Percentiles rank a stretch among this genome's conserved stretches.
phyloP scores from a whole-genome alignment of 805 yeast genomes.

The Kluyveromyces dobzhanskii region DNA sequence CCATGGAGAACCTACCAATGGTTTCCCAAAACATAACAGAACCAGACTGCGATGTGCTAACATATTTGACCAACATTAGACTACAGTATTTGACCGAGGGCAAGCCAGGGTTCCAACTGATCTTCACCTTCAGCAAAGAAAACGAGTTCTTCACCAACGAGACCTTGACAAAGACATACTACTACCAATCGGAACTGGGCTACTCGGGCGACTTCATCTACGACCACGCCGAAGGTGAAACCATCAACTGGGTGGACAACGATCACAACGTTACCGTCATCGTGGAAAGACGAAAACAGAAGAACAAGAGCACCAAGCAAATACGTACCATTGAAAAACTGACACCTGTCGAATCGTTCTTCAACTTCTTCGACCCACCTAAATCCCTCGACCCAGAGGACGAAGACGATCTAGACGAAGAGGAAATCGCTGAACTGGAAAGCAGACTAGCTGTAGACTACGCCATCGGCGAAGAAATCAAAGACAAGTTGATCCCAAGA shows the following conservation, averaged over 20 bases:
- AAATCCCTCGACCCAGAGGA: constrained; percentile 58
- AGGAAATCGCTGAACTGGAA: constrained; percentile 67
- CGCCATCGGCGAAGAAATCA: constrained; percentile 91
- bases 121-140: constrained; percentile 63
- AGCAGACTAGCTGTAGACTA: constrained; percentile 84
- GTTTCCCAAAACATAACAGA: constrained; percentile 81
- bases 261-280: constrained; percentile 76
- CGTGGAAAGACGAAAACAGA: constrained; percentile 92
- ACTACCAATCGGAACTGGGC: constrained; percentile 88
- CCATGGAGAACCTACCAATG: constrained; percentile 76
- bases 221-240: constrained; percentile 90
- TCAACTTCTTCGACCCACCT: constrained; percentile 94
- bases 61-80: constrained; percentile 57
- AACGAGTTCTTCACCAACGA: constrained; percentile 74
- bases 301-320: constrained; percentile 93
- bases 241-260: constrained; percentile 71
- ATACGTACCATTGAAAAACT: constrained; percentile 92
- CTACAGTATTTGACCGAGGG: constrained; percentile 60
- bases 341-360: constrained; percentile 91
- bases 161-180: constrained; percentile 74
- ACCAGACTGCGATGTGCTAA: constrained; percentile 79
- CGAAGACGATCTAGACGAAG: constrained; percentile 46
- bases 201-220: constrained; percentile 94
- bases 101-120: constrained; percentile 77
- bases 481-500: constrained; percentile 91